Evolutionary conservation across 1,284 basidiomycete species (phyloP).

Genomic region (Psilocybe mexicana): DNA sequence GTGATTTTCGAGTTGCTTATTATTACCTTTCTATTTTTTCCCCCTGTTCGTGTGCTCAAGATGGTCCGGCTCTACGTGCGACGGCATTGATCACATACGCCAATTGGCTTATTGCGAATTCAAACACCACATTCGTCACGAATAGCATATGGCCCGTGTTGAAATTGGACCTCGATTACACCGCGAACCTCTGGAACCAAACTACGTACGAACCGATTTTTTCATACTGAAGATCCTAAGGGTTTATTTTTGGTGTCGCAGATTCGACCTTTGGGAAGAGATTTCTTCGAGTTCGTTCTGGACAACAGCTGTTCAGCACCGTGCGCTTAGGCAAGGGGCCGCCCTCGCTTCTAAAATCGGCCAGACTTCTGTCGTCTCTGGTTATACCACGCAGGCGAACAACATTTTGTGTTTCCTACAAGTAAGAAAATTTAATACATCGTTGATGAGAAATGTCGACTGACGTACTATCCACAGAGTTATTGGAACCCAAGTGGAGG

Average conservation of each 20-base stretch:
- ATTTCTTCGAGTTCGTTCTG: slow-evolving; percentile 63
- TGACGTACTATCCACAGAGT: slow-evolving; percentile 35
- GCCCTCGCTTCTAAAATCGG: slow-evolving; percentile 48
- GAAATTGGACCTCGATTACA: slow-evolving; percentile 69
- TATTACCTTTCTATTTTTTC: no score
- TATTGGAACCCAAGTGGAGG: slow-evolving; percentile 54
- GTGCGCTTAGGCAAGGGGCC: slow-evolving; percentile 56
- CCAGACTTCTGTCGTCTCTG: slow-evolving; percentile 35
- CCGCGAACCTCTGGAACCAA: slow-evolving; percentile 54
- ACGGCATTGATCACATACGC: slow-evolving; percentile 72
- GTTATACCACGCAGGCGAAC: slow-evolving; percentile 49
- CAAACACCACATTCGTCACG: slow-evolving; percentile 53
- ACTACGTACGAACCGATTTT: slow-evolving; percentile 37
- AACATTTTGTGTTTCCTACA: slow-evolving; percentile 63
- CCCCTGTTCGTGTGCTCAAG: not conserved
- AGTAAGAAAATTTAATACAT: slow-evolving; percentile 26
- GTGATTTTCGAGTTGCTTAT: not conserved
- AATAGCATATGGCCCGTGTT: slow-evolving; percentile 68
- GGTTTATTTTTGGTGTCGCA: slow-evolving; percentile 13
- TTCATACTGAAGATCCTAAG: not conserved
- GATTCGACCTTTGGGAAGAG: slow-evolving; percentile 71
- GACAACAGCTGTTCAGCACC: slow-evolving; percentile 60
- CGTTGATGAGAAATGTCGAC: not conserved
- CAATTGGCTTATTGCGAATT: slow-evolving; percentile 58
- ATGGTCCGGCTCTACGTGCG: slow-evolving; percentile 74